Evolutionary conservation across 805 yeast genomes (phyloP).

Genomic region (Grigorovia jiainica): DNA sequence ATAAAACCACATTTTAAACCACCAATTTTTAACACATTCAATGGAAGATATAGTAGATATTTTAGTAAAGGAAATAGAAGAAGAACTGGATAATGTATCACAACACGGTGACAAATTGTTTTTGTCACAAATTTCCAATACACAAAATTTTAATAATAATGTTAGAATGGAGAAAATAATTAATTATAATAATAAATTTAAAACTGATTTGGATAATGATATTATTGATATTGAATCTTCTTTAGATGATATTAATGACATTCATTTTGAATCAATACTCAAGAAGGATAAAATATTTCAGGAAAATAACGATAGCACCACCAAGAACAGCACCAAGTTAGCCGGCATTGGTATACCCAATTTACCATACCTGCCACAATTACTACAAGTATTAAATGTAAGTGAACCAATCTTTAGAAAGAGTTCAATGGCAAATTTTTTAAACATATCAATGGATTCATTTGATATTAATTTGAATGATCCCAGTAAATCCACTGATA

Average conservation of each 20-base stretch:
- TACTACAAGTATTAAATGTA: background rate
- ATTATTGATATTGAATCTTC: constrained; percentile 8
- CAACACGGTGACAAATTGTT: too few relatives aligned
- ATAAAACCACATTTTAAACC: background rate
- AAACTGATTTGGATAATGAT: too few relatives aligned
- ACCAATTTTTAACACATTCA: too few relatives aligned
- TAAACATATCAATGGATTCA: background rate
- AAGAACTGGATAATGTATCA: background rate
- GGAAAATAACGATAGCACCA: background rate
- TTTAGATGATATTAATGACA: background rate
- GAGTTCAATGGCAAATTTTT: constrained; percentile 1
- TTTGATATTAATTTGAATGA: background rate
- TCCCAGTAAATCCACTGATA: background rate
- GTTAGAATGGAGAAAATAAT: too few relatives aligned
- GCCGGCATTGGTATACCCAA: constrained; percentile 2
- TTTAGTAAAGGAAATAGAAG: constrained; percentile 21
- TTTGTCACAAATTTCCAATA: too few relatives aligned
- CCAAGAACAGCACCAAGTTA: background rate
- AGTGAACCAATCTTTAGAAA: constrained; percentile 1
- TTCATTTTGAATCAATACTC: too few relatives aligned
- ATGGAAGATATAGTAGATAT: constrained; percentile 13
- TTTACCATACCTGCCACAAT: constrained; percentile 1
- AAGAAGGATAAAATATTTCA: background rate
- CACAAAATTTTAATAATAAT: too few relatives aligned
- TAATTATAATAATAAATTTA: too few relatives aligned